phyloP scores from a whole-genome alignment of 2,329 filamentous ascomycete genomes.

The Trichoderma lentiforme region DNA sequence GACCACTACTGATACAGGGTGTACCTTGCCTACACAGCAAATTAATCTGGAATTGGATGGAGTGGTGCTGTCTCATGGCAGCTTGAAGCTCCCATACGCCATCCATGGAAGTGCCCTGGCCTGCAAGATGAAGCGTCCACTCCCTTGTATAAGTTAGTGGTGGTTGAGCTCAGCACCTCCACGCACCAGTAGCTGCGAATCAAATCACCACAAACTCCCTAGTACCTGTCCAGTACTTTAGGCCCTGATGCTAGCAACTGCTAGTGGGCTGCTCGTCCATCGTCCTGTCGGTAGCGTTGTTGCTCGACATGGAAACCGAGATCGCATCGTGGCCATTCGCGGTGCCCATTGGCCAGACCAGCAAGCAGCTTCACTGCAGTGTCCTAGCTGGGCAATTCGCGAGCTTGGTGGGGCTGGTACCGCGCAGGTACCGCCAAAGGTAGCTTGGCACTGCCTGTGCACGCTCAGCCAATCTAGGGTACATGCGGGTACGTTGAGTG shows the following conservation, averaged over 20 bases:
- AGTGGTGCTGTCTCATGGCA: neutral
- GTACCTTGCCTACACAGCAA: neutral
- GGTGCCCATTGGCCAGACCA: neutral
- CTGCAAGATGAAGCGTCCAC: neutral
- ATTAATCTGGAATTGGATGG: neutral
- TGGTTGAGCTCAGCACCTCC: neutral
- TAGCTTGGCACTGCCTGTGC: neutral
- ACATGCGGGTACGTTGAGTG: neutral
- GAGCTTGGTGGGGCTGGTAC: neutral
- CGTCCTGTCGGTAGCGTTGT: slow-evolving; percentile 12
- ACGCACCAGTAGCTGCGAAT: neutral
- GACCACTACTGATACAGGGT: neutral
- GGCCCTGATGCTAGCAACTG: neutral
- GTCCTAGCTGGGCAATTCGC: slow-evolving; percentile 9
- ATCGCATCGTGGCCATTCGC: slow-evolving; percentile 11
- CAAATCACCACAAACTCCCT: neutral
- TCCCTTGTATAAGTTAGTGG: neutral
- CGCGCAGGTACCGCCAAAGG: neutral
- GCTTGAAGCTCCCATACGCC: neutral
- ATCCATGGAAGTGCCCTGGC: neutral
- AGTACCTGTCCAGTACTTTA: neutral
- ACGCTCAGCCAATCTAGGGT: neutral
- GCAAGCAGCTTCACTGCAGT: neutral
- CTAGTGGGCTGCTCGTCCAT: slow-evolving; percentile 2
- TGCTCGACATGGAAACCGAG: neutral